A percentile compares a stretch with the other conserved stretches of the same genome.
Conservation (phyloP, 108 stramenopile species). For the Nitzschia sp. region DNA sequence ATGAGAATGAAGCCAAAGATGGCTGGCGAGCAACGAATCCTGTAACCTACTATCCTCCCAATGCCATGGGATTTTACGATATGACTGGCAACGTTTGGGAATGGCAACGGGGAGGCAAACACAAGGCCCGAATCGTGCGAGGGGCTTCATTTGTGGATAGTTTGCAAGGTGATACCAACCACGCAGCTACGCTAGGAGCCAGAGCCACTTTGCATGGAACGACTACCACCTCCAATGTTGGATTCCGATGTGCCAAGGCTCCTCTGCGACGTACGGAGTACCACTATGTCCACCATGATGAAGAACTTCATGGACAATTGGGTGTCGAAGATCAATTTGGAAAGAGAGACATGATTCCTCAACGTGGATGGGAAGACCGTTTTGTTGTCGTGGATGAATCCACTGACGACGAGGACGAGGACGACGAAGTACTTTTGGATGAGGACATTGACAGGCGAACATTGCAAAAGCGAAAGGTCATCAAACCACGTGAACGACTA, state of each 20-base stretch:
- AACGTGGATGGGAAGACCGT: conserved; percentile 53
- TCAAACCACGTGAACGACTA: conserved; percentile 37
- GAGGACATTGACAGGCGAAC: conserved; percentile 4
- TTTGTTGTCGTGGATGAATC: conserved; percentile 21
- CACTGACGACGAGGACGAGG: conserved; percentile 39
- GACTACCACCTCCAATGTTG: conserved; percentile 82
- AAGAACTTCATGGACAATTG: conserved; percentile 52
- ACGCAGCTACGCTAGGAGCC: conserved; percentile 83
- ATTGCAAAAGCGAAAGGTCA: conserved; percentile 45
- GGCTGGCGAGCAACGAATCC: conserved; percentile 85
- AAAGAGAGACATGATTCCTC: conserved; percentile 48
- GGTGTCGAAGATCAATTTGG: conserved; percentile 71
- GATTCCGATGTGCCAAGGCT: conserved; percentile 81
- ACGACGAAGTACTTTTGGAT: conserved; percentile 40
- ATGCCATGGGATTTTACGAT: conserved; percentile 83
- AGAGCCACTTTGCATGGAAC: conserved; percentile 76
- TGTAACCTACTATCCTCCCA: conserved; percentile 79
- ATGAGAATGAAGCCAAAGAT: conserved; percentile 77
- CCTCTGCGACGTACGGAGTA: conserved; percentile 70
- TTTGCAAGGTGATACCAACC: conserved; percentile 79
- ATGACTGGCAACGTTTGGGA: conserved; percentile 95
- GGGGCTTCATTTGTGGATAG: conserved; percentile 87
- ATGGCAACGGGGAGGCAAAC: conserved; percentile 88
- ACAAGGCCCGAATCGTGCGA: conserved; percentile 82
- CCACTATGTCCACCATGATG: conserved; percentile 74